Conservation (phyloP, 306 rosid species). For the Quercus mongolica region DNA sequence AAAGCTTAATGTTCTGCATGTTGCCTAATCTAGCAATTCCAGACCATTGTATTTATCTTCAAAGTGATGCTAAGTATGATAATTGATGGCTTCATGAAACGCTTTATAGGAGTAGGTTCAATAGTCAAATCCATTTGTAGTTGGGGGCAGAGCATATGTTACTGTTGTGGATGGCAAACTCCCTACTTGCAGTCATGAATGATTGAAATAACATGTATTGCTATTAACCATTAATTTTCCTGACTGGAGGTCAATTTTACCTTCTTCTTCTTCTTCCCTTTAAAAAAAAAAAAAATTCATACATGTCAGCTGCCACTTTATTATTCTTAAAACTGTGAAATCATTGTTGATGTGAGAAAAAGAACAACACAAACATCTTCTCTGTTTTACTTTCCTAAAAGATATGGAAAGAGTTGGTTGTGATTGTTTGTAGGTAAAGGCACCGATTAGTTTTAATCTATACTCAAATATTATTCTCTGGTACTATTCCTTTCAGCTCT, state of each 20-base stretch:
- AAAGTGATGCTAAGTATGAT: not conserved
- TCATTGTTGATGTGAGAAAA: too few relatives aligned
- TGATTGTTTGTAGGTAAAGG: too few relatives aligned
- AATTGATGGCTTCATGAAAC: not conserved
- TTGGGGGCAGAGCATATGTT: not conserved
- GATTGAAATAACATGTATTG: not conserved
- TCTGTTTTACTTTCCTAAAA: too few relatives aligned
- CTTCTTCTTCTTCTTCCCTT: too few relatives aligned
- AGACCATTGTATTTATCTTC: not conserved
- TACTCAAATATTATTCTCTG: not conserved
- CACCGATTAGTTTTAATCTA: too few relatives aligned
- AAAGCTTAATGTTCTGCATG: not conserved
- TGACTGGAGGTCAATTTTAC: not conserved
- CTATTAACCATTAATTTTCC: not conserved
- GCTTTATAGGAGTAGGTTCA: not conserved
- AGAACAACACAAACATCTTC: too few relatives aligned
- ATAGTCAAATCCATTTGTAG: not conserved
- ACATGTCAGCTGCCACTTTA: too few relatives aligned
- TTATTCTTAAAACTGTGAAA: too few relatives aligned
- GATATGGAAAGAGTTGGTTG: too few relatives aligned
- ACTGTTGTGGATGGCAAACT: not conserved
- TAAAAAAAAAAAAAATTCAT: too few relatives aligned
- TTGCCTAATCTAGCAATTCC: not conserved
- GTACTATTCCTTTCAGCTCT: not conserved
- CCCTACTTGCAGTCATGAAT: not conserved